Conservation (phyloP, 352 stramenopile genomes). For the Phytophthora europaea region DNA sequence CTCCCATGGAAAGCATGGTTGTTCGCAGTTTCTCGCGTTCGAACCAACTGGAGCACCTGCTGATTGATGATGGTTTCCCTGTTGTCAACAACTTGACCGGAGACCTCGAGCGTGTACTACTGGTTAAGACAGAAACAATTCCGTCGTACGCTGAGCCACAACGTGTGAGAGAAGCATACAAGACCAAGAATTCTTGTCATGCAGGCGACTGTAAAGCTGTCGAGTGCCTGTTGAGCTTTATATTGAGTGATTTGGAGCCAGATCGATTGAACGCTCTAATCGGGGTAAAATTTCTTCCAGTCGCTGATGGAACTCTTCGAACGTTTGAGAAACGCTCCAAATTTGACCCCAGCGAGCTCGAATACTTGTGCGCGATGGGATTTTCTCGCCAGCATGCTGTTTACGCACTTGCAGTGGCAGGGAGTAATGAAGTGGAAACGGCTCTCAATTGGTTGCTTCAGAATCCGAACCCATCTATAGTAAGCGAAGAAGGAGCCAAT, state of each 20-base stretch:
- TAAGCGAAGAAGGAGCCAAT: conserved; percentile 24
- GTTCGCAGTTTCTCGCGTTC: conserved; percentile 46
- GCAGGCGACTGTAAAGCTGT: conserved; percentile 46
- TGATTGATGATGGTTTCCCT: conserved; percentile 61
- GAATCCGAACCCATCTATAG: conserved; percentile 53
- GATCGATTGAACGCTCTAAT: conserved; percentile 40
- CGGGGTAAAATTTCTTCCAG: conserved; percentile 64
- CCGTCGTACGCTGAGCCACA: conserved; percentile 50
- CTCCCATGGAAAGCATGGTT: conserved; percentile 52
- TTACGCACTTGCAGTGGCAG: conserved; percentile 48
- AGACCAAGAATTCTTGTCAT: conserved; percentile 50
- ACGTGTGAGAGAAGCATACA: conserved; percentile 53
- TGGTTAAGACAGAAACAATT: conserved; percentile 58
- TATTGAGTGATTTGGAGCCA: conserved; percentile 53
- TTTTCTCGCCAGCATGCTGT: conserved; percentile 64
- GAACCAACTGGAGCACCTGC: conserved; percentile 45
- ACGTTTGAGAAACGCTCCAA: conserved; percentile 41
- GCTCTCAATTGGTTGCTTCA: conserved; percentile 78
- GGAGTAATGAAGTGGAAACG: conserved; percentile 51
- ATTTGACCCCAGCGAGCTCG: conserved; percentile 45
- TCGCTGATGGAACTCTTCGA: conserved; percentile 60
- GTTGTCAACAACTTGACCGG: conserved; percentile 62
- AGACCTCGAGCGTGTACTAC: conserved; percentile 56
- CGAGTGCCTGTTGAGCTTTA: conserved; percentile 55
- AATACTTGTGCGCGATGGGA: conserved; percentile 72